Evolutionary conservation across 192 early-diverging fungal species (phyloP), one percentile per base, ranked within the genome.

Genomic region (Coemansia sp.): DNA sequence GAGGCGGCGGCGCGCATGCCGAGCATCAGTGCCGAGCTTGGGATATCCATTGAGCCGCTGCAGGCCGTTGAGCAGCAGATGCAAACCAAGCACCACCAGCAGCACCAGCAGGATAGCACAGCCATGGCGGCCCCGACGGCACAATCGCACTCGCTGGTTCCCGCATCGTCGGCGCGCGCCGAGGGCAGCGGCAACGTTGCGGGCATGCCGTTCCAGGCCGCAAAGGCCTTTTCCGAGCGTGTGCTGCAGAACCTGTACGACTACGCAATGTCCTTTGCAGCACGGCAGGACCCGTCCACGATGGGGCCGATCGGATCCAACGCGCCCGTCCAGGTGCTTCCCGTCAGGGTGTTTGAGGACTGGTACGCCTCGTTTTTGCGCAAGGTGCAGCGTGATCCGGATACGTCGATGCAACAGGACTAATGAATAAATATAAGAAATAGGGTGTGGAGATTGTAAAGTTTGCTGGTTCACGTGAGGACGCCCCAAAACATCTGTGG

Each of bases 1-100:
- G 68, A 59, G 43, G 59, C 66, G 0, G 44, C 73, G 41, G 44
- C 60, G 38, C 43, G 75, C 60, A 42, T 60, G 72, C 68, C 62
- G 37, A 58, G 69, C 83, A 19, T 80, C 84, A 51, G 90, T 91
- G 81, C 77, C 19, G 81, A 84, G 74, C 80, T 99, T 17, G 97
- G 97, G 5, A 97, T 99, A 46, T 94, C 93, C 0, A 95, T 99
- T 13, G 97, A 99, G 68, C 93, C 95, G 2, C 71, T 94, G 8
- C 84, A 87, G 51, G 69, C 77, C 2, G 92, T 99, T 13, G 74
- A 88, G 75, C 88, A 49, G 87, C 72, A 81, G 69, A 37, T 84
- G 25, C 62, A 32, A 32, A 32, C 32, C 32, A 32, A 32, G 32
- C 32, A 81, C 64, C 84, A 63, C 63, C 63, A 41, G 66, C 86